Conservation (phyloP, 805 yeast species). For the Candida verbasci region DNA sequence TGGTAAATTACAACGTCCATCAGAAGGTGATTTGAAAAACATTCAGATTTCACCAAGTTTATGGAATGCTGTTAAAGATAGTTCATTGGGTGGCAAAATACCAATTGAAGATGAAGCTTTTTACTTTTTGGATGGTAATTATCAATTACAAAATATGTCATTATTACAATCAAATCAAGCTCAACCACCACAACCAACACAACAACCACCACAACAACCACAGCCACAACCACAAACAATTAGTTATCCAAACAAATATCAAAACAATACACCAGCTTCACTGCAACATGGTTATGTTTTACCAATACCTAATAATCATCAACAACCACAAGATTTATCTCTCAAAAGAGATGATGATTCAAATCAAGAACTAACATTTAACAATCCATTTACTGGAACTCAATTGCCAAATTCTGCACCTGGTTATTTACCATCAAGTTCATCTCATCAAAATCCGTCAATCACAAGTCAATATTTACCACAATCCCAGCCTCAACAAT, state of each 20-base stretch:
- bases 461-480: neutral
- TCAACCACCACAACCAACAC: neutral
- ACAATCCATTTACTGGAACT: slow-evolving; percentile 17
- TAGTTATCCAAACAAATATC: neutral
- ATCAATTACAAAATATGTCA: slow-evolving; percentile 39
- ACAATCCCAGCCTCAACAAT: neutral
- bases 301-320: slow-evolving; percentile 10
- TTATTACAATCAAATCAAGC: slow-evolving; percentile 16
- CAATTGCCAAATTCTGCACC: slow-evolving; percentile 6
- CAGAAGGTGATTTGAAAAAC: slow-evolving; percentile 49
- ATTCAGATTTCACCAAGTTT: slow-evolving; percentile 44
- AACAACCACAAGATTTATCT: slow-evolving; percentile 6
- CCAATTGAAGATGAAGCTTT: slow-evolving; percentile 48
- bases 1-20: slow-evolving; percentile 55
- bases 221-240: neutral
- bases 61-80: slow-evolving; percentile 53
- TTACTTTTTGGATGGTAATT: slow-evolving; percentile 43
- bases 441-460: neutral
- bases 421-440: neutral
- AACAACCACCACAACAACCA: slow-evolving; percentile 4
- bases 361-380: slow-evolving; percentile 15
- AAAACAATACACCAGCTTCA: slow-evolving; percentile 8
- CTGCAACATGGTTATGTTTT: slow-evolving; percentile 9
- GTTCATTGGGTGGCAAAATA: slow-evolving; percentile 55
- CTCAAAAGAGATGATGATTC: slow-evolving; percentile 11